Base-by-base conservation (phyloP, 1,284 basidiomycete species). In the Nidula niveotomentosa region DNA sequence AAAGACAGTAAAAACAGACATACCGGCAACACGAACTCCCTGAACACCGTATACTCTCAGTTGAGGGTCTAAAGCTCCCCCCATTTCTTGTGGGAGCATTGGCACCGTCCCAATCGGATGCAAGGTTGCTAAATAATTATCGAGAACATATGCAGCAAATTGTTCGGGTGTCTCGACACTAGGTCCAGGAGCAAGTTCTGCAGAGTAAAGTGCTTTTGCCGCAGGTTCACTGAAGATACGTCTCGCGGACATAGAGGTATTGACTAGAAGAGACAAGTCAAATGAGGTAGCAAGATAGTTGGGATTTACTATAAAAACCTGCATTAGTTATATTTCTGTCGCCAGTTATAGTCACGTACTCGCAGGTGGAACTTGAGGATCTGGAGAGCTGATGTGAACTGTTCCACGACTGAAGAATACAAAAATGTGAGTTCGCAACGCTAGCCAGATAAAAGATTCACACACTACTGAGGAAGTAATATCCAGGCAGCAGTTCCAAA, bases 11-110 rank as follows among this genome's bases (percentile, higher is more conserved):
- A 12, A 23, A 47, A 5, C 4, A 6, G 13, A 23, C 8, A 15
- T 23, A 47, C 45, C 45, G 4, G 45, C 45, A n/a, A 47, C 45
- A 12, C 45, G 45, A 9, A 47, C 45, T 15, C 45, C 45, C 18
- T 47, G 13, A n/a, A 47, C 45, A 23, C 45, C 45, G 23, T 47
- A 47, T 47, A 47, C 45, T 47, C 45, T 47, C 13, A 47, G 18
- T 12, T 47, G 13, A 23, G 45, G 12, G 23, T 47, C 45, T 15
- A 47, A 13, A 6, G 45, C 13, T 15, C 45, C 45, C 12, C 45
- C 45, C n/a, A 47, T n/a, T 5, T n/a, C 45, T 47, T 9, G 13
- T 15, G 45, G 45, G 23, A 47, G 45, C 45, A 47, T 47, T 12
- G 45, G 45, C 13, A 47, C 13, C 12, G n/a, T 47, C 12, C 45